phyloP scores from a whole-genome alignment of 495 filamentous ascomycete species.

The Talaromyces ruber region DNA sequence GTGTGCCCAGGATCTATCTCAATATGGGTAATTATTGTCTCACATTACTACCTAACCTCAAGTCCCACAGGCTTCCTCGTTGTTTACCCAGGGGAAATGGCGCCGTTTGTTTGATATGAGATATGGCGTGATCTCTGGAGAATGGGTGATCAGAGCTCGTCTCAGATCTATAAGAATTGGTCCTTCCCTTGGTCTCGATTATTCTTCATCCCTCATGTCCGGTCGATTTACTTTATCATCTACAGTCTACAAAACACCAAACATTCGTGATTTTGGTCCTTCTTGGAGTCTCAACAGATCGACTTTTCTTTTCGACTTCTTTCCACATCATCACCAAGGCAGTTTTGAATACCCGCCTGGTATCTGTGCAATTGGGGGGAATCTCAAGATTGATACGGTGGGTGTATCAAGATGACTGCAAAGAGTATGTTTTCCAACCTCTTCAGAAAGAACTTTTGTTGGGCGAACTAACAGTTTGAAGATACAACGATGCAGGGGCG shows the following conservation, averaged over 20 bases:
- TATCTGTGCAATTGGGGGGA: neutral
- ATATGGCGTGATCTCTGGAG: neutral
- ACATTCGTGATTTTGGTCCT: neutral
- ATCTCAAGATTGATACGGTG: neutral
- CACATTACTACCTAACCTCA: neutral
- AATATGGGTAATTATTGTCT: neutral
- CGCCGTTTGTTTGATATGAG: neutral
- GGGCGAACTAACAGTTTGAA: neutral
- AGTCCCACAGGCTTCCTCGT: neutral
- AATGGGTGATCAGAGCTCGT: neutral
- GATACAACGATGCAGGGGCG: neutral
- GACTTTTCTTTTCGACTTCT: neutral
- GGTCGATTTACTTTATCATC: neutral
- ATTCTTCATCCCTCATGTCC: neutral
- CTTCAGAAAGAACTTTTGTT: neutral
- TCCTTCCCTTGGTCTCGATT: neutral
- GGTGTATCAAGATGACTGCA: neutral
- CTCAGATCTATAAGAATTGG: neutral
- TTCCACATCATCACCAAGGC: neutral
- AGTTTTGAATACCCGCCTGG: neutral
- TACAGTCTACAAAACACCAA: neutral
- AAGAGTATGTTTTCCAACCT: neutral
- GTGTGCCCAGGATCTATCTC: neutral
- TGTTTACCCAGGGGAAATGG: neutral
- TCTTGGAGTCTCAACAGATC: neutral